Percentiles rank a stretch among this genome's conserved stretches.
Conservation (phyloP, 305 asterid species). For the Stenogyne calaminthoides region DNA sequence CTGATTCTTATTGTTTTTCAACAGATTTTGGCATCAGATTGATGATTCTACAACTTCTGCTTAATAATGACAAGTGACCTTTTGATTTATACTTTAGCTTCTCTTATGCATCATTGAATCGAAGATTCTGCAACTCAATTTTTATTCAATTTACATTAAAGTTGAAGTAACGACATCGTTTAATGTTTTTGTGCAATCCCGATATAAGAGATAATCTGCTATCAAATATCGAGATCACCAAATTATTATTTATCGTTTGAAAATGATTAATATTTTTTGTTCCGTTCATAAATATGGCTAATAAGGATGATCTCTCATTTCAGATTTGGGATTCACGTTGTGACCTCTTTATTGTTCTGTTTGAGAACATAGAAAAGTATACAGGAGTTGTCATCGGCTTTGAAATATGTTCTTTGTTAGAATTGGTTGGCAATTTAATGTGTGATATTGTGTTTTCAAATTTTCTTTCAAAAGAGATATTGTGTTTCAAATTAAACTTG, state of each 20-base stretch:
- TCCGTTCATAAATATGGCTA: not conserved
- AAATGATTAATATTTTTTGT: too few species aligned
- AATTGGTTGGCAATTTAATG: too few species aligned
- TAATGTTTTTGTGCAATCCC: not conserved
- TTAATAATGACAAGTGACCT: slow-evolving; percentile 15
- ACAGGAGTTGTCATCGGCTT: not conserved
- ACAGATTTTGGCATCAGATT: slow-evolving; percentile 54
- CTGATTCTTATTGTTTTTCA: slow-evolving; percentile 73
- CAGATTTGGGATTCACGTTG: not conserved
- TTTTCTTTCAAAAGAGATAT: too few species aligned
- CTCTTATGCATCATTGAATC: not conserved
- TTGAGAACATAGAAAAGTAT: not conserved
- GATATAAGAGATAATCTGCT: not conserved
- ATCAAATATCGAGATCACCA: too few species aligned
- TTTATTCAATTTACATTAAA: not conserved
- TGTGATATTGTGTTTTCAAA: too few species aligned
- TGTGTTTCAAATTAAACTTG: too few species aligned
- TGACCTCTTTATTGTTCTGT: not conserved
- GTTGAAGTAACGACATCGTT: not conserved
- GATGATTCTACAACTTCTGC: slow-evolving; percentile 49
- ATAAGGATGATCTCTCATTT: not conserved
- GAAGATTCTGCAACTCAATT: not conserved
- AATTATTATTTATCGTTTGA: too few species aligned
- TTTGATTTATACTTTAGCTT: not conserved
- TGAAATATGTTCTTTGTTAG: not conserved